Conservation (phyloP, 2,329 filamentous ascomycete genomes). For the Alternaria postmessia region DNA sequence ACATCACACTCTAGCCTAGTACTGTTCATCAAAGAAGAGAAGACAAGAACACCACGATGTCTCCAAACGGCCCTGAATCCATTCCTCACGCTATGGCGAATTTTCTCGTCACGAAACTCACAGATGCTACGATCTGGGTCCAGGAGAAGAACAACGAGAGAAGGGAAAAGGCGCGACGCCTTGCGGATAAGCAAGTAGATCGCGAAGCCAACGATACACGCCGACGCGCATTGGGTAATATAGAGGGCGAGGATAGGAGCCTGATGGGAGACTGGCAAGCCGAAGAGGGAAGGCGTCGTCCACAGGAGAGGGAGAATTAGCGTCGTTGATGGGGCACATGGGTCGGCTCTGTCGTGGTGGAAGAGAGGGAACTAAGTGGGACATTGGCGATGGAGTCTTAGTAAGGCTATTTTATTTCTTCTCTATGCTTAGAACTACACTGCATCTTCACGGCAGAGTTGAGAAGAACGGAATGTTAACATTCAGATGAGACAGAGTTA, state of each 20-base stretch:
- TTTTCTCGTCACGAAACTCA: neutral
- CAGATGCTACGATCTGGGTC: neutral
- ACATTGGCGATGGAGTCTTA: too few species aligned
- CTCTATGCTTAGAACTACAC: too few species aligned
- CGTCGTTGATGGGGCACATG: neutral
- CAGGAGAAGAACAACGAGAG: neutral
- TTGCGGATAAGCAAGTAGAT: fast-evolving
- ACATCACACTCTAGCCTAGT: too few species aligned
- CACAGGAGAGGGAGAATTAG: too few species aligned
- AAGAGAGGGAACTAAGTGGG: too few species aligned
- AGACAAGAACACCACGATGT: neutral
- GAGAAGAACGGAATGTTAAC: too few species aligned
- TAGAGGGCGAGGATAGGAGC: neutral
- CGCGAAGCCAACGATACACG: too few species aligned
- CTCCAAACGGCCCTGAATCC: neutral
- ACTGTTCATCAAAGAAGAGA: too few species aligned
- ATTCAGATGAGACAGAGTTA: too few species aligned
- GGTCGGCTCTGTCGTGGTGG: too few species aligned
- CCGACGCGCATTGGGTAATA: neutral
- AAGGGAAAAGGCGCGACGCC: neutral
- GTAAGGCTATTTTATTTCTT: too few species aligned
- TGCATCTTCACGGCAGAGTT: too few species aligned
- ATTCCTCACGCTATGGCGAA: neutral
- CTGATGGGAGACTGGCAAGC: constrained; percentile 1
- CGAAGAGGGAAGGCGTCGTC: neutral